phyloP scores from a whole-genome alignment of 495 filamentous ascomycete species.

The Penicillium soppii region DNA sequence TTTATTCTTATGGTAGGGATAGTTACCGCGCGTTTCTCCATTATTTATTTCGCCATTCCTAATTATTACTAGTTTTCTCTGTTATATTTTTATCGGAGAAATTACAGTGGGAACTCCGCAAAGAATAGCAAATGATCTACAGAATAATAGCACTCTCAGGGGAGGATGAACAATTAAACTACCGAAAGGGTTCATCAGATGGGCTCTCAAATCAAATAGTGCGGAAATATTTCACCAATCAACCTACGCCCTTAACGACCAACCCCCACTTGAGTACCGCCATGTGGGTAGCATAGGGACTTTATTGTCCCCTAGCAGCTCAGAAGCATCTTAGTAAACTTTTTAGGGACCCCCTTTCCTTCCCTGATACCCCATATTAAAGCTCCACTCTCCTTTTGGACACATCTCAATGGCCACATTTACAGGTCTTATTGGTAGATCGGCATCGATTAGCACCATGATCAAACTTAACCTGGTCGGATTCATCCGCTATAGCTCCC shows the following conservation, averaged over 20 bases:
- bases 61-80: not conserved
- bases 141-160: not conserved
- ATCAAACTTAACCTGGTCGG: not conserved
- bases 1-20: not conserved
- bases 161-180: not conserved
- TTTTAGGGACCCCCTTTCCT: not conserved
- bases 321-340: not conserved
- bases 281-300: not conserved
- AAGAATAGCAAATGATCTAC: conserved; percentile 5
- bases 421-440: not conserved
- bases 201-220: not conserved
- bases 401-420: not conserved
- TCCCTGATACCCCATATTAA: not conserved
- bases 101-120: conserved; percentile 2
- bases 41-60: not conserved
- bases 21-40: not conserved
- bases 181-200: not conserved
- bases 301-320: not conserved
- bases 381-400: not conserved
- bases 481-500: not conserved
- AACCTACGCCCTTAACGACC: not conserved
- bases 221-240: not conserved
- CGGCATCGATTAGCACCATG: not conserved
- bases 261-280: not conserved
- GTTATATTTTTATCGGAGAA: conserved; percentile 3